These are phyloP conservation scores for Tetraselmis chui DNA, from an alignment of 139 green algal species.

Conservation along the genomic window DNA sequence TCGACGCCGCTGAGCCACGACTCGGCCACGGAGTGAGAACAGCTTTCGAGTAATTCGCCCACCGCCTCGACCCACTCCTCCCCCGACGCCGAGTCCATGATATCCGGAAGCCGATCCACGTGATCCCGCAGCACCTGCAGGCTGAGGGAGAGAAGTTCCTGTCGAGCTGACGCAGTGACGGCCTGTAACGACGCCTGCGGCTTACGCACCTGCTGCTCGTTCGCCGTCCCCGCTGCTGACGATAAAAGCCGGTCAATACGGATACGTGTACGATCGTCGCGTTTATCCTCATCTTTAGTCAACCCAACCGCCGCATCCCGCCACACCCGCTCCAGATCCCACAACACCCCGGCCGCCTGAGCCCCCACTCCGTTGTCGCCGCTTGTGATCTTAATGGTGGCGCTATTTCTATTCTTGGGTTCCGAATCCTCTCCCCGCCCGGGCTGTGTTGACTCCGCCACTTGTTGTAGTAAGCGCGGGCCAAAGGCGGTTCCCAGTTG, in stretches of 20 bases:
- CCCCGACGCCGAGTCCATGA: not conserved
- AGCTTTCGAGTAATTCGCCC: constrained; percentile 13
- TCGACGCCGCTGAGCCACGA: constrained; percentile 28
- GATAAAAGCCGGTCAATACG: too few species aligned
- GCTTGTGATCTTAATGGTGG: too few species aligned
- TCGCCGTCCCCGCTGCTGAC: too few species aligned
- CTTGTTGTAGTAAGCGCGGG: too few species aligned
- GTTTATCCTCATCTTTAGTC: not conserved
- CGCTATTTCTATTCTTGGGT: too few species aligned
- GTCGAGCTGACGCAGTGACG: constrained; percentile 11
- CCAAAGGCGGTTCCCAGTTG: too few species aligned
- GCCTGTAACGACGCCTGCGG: constrained; percentile 19
- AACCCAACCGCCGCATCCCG: not conserved
- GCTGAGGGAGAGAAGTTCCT: constrained; percentile 21
- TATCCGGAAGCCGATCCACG: constrained; percentile 4
- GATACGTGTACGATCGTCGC: too few species aligned
- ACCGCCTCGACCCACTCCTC: constrained; percentile 18
- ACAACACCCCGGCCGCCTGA: too few species aligned
- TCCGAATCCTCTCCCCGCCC: too few species aligned
- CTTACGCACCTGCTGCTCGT: not conserved
- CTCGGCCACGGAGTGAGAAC: constrained; percentile 11
- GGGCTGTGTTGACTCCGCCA: too few species aligned
- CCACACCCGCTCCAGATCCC: not conserved
- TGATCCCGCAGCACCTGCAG: constrained; percentile 23
- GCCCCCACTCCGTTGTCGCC: too few species aligned